These are phyloP conservation scores for Hirschioporus abietinus DNA, from an alignment of 768 basidiomycete genomes.

Conservation along the genomic window DNA sequence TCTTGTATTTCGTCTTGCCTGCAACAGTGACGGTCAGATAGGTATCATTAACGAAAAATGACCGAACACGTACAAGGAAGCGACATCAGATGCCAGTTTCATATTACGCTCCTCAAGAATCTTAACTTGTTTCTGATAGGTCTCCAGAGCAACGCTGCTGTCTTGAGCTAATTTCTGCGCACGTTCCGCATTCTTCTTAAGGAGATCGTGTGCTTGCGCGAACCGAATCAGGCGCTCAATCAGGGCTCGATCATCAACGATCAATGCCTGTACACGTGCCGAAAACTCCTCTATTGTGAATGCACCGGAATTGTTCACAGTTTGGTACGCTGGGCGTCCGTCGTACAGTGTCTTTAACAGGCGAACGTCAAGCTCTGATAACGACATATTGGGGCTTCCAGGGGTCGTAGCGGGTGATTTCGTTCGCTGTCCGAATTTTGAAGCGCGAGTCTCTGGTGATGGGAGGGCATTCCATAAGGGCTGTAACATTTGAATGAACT, in stretches of 20 bases:
- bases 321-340: conserved; percentile 17
- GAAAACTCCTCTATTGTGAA: conserved; percentile 78
- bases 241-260: conserved; percentile 77
- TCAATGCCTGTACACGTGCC: conserved; percentile 69
- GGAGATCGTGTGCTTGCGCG: conserved; percentile 82
- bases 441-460: conserved; percentile 74
- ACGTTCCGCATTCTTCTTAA: conserved; percentile 89
- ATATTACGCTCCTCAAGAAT: conserved; percentile 73
- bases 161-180: conserved; percentile 89
- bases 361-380: conserved; percentile 83
- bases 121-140: conserved; percentile 85
- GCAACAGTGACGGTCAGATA: conserved; percentile 9
- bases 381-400: conserved; percentile 37
- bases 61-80: conserved; percentile 44
- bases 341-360: conserved; percentile 81
- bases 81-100: conserved; percentile 43
- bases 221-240: conserved; percentile 82
- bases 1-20: conserved; percentile 65
- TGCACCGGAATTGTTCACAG: conserved; percentile 21
- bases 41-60: conserved; percentile 5
- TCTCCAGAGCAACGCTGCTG: conserved; percentile 71
- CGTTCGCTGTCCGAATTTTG: conserved; percentile 41
- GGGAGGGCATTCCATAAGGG: conserved; percentile 81
- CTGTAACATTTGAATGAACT: conserved; percentile 56
- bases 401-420: conserved; percentile 28